Base-by-base conservation (phyloP, 2,329 filamentous ascomycete genomes). In the Xylaria sp. region DNA sequence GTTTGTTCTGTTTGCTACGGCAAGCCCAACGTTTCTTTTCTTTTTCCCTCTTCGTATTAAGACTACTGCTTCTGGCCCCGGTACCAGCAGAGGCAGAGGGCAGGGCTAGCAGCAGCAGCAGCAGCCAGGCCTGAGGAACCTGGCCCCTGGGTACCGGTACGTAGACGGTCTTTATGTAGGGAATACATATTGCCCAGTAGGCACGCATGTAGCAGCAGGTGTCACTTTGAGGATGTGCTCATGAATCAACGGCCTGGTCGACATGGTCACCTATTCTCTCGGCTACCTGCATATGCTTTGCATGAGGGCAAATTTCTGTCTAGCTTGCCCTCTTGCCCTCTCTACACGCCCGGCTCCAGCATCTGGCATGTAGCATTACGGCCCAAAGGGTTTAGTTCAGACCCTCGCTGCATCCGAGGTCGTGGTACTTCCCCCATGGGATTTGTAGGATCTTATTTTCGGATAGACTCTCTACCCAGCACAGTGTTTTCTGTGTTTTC, bases 151-250 rank as follows among this genome's bases (percentile, higher is more conserved):
- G 42, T 46, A 46, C 42, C 47, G 11, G 47, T 19, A 46, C 13
- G 37, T 42, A 47, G n/a, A 49, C 16, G 16, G 16, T 16, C 16
- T 16, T 16, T 16, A 16, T 2, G 47, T 23, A 23, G n/a, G 10
- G 10, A 35, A 13, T 30, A 30, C 23, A 30, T 30, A 30, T 30
- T 30, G 23, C 4, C 23, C 23, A 16, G 19, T 50, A 50, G 10
- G 1, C 37, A 54, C 23, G 19, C 42, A 56, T 54, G 51, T 55
- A 65, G 63, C 63, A 63, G 61, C 66, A 69, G 63, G 66, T 69
- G 66, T 68, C 66, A 68, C 67, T 57, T 68, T 63, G 60, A 65
- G 59, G 56, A 51, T 18, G 62, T 57, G 52, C 60, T 57, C 61
- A 61, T 65, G 46, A 58, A 61, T 58, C 59, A 59, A 60, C 47